phyloP scores from a whole-genome alignment of 352 stramenopile genomes.

The Aphanomyces stellatus region DNA sequence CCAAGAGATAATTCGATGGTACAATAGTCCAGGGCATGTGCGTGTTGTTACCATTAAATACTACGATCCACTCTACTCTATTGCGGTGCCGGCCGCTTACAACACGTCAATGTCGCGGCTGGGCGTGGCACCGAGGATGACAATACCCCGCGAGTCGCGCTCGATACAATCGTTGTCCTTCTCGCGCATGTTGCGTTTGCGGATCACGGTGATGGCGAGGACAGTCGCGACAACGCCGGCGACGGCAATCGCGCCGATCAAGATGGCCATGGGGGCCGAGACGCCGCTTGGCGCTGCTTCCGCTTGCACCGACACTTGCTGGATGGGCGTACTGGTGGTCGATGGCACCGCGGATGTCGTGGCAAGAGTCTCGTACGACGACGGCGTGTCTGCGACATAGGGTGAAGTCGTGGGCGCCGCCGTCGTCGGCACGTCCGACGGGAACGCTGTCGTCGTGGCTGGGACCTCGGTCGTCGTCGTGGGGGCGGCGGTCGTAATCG shows the following conservation, averaged over 20 bases:
- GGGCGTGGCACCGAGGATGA: not conserved
- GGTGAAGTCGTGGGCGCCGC: not conserved
- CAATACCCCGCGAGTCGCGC: slow-evolving; percentile 10
- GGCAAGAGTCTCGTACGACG: too few relatives aligned
- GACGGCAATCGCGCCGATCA: not conserved
- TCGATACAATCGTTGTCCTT: slow-evolving; percentile 5
- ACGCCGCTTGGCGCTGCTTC: not conserved
- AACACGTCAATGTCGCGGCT: not conserved
- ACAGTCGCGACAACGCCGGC: not conserved
- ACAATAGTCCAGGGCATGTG: too few relatives aligned
- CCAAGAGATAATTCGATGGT: too few relatives aligned
- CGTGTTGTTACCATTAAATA: too few relatives aligned
- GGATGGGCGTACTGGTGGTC: not conserved
- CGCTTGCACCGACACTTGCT: not conserved
- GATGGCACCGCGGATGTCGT: not conserved
- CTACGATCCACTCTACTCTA: too few relatives aligned
- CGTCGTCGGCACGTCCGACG: not conserved
- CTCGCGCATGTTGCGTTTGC: slow-evolving; percentile 13
- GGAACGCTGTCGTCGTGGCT: not conserved
- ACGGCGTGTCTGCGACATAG: not conserved
- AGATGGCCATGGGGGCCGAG: not conserved
- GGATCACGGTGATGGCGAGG: not conserved
- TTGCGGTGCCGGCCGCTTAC: too few relatives aligned
- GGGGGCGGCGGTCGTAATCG: not conserved
- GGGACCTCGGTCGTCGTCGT: not conserved